These are phyloP conservation scores for Claviceps africana DNA, from an alignment of 2,329 filamentous ascomycete species.

Conservation along the genomic window DNA sequence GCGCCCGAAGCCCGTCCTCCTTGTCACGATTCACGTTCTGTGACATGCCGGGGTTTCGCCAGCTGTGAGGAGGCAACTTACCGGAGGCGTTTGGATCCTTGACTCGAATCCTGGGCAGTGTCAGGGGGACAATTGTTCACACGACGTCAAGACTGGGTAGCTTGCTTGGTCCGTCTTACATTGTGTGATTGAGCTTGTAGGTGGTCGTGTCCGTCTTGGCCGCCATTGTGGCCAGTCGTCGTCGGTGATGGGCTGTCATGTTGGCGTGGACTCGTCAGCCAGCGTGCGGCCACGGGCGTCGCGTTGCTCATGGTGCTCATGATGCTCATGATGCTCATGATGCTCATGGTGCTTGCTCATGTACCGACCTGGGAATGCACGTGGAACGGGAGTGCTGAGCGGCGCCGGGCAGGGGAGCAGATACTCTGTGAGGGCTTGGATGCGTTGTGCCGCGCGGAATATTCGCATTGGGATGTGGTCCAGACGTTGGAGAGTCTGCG, in stretches of 20 bases:
- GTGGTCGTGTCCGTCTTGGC: conserved; percentile 57
- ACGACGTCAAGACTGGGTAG: neutral
- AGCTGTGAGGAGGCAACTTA: conserved; percentile 27
- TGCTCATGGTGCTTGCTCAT: neutral
- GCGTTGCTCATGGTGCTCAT: neutral
- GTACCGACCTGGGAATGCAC: neutral
- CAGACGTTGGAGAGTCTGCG: neutral
- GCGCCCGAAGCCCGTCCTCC: neutral
- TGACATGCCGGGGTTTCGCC: too few species aligned
- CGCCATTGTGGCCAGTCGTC: conserved; percentile 32
- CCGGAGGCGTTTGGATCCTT: conserved; percentile 79
- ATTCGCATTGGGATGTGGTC: conserved; percentile 11
- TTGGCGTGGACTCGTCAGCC: neutral
- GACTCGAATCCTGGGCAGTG: conserved; percentile 58
- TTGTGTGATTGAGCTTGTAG: conserved; percentile 83
- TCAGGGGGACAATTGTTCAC: conserved; percentile 6
- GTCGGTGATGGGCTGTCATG: neutral
- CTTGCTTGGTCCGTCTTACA: conserved; percentile 36
- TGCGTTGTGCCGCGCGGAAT: conserved; percentile 13
- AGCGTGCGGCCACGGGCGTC: neutral
- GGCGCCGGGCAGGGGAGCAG: conserved; percentile 6
- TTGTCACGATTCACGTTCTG: neutral
- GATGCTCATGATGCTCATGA: neutral
- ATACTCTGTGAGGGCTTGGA: conserved; percentile 12
- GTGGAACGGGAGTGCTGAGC: conserved; percentile 1